These are phyloP conservation scores for Colletotrichum cuscutae DNA, from an alignment of 2,329 filamentous ascomycete genomes.

Conservation along the genomic window DNA sequence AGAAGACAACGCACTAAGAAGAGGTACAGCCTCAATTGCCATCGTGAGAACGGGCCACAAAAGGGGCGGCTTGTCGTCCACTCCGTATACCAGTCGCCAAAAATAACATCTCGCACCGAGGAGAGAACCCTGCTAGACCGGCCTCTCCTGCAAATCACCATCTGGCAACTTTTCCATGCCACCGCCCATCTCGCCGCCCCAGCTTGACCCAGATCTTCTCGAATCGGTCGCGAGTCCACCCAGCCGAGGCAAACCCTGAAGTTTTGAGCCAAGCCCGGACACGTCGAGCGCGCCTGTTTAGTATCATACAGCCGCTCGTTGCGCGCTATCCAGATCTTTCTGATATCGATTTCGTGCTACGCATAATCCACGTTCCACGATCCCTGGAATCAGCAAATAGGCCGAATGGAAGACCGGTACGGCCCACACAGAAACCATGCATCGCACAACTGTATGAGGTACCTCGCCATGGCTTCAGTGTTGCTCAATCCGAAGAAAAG, in stretches of 20 bases:
- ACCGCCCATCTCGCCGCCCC: conserved; percentile 12
- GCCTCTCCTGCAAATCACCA: conserved; percentile 31
- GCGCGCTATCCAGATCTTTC: conserved; percentile 17
- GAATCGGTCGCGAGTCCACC: conserved; percentile 17
- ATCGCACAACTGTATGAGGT: neutral
- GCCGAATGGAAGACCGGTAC: neutral
- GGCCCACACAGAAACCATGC: neutral
- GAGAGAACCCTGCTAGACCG: conserved; percentile 27
- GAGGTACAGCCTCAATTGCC: conserved; percentile 35
- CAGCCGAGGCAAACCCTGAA: conserved; percentile 7
- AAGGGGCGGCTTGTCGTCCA: conserved; percentile 30
- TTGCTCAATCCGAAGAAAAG: neutral
- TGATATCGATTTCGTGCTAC: conserved; percentile 23
- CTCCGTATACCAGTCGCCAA: conserved; percentile 29
- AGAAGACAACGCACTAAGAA: conserved; percentile 24
- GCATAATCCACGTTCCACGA: conserved; percentile 9
- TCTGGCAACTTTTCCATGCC: conserved; percentile 24
- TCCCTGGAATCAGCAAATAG: conserved; percentile 3
- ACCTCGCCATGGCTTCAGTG: neutral
- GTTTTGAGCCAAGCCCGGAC: neutral
- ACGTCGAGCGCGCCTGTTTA: neutral
- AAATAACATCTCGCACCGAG: conserved; percentile 31
- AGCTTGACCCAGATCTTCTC: conserved; percentile 23
- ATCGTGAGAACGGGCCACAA: conserved; percentile 28
- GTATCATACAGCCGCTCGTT: conserved; percentile 6